Percentiles rank a stretch among this genome's conserved stretches.
Evolutionary conservation across 169 alveolate species (phyloP).

Genomic region (Cryptosporidium sp.): DNA sequence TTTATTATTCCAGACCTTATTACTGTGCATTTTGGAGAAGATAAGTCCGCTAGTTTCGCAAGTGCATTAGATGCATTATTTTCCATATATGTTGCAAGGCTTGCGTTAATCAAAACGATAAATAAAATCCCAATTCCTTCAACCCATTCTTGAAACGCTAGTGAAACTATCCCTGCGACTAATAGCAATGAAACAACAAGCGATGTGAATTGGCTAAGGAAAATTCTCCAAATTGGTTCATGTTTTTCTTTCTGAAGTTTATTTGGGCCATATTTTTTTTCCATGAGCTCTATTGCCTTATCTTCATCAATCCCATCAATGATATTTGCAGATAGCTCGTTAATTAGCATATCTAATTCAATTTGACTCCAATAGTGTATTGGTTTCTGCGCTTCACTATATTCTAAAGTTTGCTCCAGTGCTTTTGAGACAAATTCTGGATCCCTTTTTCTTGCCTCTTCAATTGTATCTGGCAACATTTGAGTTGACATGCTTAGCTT

Average conservation of each 20-base stretch:
- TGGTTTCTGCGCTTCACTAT: conserved; percentile 31
- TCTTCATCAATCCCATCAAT: conserved; percentile 83
- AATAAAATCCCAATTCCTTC: conserved; percentile 90
- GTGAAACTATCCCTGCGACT: conserved; percentile 86
- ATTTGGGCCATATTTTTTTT: conserved; percentile 87
- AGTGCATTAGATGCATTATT: conserved; percentile 90
- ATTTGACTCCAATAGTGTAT: conserved; percentile 74
- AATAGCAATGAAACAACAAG: conserved; percentile 87
- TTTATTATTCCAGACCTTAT: conserved; percentile 85
- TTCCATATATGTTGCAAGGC: conserved; percentile 93
- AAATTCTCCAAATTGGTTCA: conserved; percentile 88
- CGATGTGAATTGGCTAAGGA: conserved; percentile 86
- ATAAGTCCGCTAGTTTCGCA: conserved; percentile 90
- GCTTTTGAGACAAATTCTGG: conserved; percentile 72
- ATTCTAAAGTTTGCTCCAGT: conserved; percentile 55
- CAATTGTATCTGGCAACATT: conserved; percentile 66
- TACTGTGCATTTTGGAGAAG: conserved; percentile 91
- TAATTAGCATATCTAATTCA: conserved; percentile 23
- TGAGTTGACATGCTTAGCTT: conserved; percentile 68
- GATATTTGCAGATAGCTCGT: conserved; percentile 75
- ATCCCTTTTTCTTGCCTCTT: conserved; percentile 73
- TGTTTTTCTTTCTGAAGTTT: conserved; percentile 85
- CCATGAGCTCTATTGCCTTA: conserved; percentile 82
- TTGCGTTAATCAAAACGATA: conserved; percentile 90
- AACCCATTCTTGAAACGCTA: conserved; percentile 87